Percentiles rank a stretch among this genome's conserved stretches.
Evolutionary conservation across 306 rosid genomes (phyloP).

Genomic region (Pterocarpus santalinus): DNA sequence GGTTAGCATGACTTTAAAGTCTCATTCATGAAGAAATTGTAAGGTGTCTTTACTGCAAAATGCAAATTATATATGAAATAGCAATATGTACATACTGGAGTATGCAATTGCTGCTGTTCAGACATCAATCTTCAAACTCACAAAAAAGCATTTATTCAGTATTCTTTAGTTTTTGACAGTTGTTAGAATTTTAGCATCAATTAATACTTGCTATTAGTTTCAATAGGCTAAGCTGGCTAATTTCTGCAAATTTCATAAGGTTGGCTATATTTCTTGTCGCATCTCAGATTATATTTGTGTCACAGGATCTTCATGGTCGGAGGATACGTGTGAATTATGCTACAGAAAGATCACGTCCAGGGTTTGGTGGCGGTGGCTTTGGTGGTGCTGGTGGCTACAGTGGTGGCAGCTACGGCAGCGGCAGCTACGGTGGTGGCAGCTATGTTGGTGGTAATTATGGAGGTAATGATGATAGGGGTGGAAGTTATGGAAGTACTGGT

Average conservation of each 20-base stretch:
- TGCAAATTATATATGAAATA: neutral
- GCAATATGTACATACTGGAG: constrained; percentile 7
- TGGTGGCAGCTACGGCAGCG: constrained; percentile 33
- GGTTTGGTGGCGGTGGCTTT: constrained; percentile 49
- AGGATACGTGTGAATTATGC: constrained; percentile 57
- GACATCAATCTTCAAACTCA: neutral
- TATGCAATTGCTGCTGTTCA: constrained; percentile 3
- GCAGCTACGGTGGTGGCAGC: constrained; percentile 4
- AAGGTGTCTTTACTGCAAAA: neutral
- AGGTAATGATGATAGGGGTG: constrained; percentile 28
- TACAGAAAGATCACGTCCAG: constrained; percentile 60
- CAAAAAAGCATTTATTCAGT: neutral
- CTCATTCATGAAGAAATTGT: constrained; percentile 7
- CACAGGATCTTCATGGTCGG: constrained; percentile 65
- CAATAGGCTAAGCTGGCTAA: constrained; percentile 23
- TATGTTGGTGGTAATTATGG: constrained; percentile 14
- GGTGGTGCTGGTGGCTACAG: neutral
- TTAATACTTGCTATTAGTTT: neutral
- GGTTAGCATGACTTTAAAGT: neutral
- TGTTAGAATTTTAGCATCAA: neutral
- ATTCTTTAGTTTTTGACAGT: neutral
- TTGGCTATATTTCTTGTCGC: constrained; percentile 32
- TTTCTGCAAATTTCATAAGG: neutral
- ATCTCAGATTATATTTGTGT: constrained; percentile 30
- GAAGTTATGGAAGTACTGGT: constrained; percentile 35